These are phyloP conservation scores for Stephania yunnanensis DNA, from an alignment of 164 flowering plant genomes.

Conservation along the genomic window DNA sequence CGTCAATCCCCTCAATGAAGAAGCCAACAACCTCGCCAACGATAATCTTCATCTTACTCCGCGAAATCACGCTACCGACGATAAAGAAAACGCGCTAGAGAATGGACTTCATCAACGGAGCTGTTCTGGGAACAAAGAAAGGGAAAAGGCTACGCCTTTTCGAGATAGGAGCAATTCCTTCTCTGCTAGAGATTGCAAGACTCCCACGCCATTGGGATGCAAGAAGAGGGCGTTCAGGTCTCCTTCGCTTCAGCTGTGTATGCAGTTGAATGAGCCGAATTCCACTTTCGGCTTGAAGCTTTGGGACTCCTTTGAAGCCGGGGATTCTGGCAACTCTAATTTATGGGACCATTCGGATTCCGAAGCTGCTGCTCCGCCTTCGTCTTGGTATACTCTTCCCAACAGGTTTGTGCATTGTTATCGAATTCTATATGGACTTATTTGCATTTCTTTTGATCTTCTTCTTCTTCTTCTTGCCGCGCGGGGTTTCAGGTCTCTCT, in stretches of 20 bases:
- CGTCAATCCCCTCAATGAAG: conserved; percentile 43
- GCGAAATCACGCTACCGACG: conserved; percentile 5
- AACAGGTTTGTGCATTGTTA: conserved; percentile 46
- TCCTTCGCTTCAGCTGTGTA: conserved; percentile 70
- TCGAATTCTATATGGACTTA: background rate
- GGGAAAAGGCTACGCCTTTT: conserved; percentile 11
- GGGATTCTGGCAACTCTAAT: conserved; percentile 35
- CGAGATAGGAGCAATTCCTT: conserved; percentile 3
- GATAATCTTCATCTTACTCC: conserved; percentile 9
- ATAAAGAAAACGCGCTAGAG: conserved; percentile 36
- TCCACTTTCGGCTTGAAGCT: conserved; percentile 39
- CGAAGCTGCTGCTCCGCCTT: conserved; percentile 93
- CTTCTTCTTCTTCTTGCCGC: conserved; percentile 6
- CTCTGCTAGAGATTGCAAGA: conserved; percentile 20
- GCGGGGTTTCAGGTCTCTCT: conserved; percentile 55
- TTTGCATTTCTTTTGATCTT: background rate
- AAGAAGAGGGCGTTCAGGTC: conserved; percentile 38
- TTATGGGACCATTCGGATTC: conserved; percentile 90
- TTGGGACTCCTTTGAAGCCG: conserved; percentile 40
- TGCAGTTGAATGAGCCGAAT: conserved; percentile 53
- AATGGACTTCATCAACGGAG: no score
- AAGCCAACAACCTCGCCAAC: conserved; percentile 38
- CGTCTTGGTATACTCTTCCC: conserved; percentile 89
- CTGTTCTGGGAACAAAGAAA: background rate
- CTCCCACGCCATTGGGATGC: conserved; percentile 10